A percentile compares a stretch with the other conserved stretches of the same genome.
phyloP scores from a whole-genome alignment of 108 stramenopile genomes.

The Aurantiochytrium sp. region DNA sequence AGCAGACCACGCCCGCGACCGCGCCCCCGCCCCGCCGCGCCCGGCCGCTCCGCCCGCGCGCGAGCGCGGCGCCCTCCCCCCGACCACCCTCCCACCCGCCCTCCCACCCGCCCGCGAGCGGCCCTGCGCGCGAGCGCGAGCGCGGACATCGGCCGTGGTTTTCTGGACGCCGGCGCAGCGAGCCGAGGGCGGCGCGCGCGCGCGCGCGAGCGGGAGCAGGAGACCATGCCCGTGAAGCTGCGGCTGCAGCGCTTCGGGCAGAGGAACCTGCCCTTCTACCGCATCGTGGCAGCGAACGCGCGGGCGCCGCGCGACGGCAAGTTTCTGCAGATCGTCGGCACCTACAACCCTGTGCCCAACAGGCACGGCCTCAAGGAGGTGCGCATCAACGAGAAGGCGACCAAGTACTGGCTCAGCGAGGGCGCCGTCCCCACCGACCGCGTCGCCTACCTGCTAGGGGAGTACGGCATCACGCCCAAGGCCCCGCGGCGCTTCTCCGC shows the following conservation, averaged over 20 bases:
- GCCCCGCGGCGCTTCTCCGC: neutral
- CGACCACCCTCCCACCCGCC: too few relatives aligned
- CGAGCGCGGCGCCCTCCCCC: too few relatives aligned
- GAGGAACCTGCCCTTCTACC: slow-evolving; percentile 86
- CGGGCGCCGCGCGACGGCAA: slow-evolving; percentile 84
- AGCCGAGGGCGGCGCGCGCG: too few relatives aligned
- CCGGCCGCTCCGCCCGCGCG: too few relatives aligned
- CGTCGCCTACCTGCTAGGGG: slow-evolving; percentile 89
- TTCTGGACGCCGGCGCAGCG: too few relatives aligned
- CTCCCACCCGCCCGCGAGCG: too few relatives aligned
- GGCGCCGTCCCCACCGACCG: slow-evolving; percentile 91
- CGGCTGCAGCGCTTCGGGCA: slow-evolving; percentile 92
- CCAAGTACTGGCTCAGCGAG: slow-evolving; percentile 86
- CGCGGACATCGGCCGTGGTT: too few relatives aligned
- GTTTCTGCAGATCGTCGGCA: slow-evolving; percentile 76
- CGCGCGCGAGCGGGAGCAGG: neutral
- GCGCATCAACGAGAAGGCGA: slow-evolving; percentile 80
- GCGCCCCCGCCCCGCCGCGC: too few relatives aligned
- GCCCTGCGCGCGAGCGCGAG: too few relatives aligned
- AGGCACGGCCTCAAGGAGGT: slow-evolving; percentile 89
- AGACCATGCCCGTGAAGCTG: slow-evolving; percentile 80
- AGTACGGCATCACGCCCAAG: slow-evolving; percentile 43
- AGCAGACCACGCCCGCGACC: too few relatives aligned
- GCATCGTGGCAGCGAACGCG: slow-evolving; percentile 91
- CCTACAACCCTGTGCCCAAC: slow-evolving; percentile 92